Conservation (phyloP, 345 rosid genomes). For the Syzygium aqueum region DNA sequence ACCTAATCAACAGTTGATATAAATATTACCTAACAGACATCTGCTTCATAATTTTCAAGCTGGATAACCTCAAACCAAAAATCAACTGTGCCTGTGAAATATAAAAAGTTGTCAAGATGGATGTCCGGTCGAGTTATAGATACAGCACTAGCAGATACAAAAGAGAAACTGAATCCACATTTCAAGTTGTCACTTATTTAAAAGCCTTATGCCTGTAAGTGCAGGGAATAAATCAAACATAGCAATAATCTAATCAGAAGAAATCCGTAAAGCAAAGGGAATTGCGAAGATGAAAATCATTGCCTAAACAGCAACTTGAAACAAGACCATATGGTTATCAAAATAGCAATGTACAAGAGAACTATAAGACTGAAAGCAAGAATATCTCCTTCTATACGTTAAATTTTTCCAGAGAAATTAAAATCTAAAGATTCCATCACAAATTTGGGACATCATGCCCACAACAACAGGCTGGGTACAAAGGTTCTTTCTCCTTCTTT, state of each 20-base stretch:
- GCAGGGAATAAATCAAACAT: neutral
- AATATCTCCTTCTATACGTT: neutral
- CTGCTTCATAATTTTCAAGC: conserved; percentile 79
- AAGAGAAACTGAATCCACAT: neutral
- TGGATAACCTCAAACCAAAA: conserved; percentile 71
- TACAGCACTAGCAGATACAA: neutral
- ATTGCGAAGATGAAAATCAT: neutral
- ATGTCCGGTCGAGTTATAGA: neutral
- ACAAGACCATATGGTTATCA: neutral
- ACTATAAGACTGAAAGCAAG: neutral
- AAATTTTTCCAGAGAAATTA: neutral
- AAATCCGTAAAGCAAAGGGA: neutral
- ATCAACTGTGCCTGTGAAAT: conserved; percentile 42
- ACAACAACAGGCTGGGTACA: neutral
- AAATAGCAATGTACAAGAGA: neutral
- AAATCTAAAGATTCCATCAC: neutral
- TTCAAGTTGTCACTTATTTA: neutral
- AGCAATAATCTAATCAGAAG: neutral
- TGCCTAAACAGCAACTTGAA: neutral
- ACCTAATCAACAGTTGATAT: conserved; percentile 1
- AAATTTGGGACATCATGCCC: neutral
- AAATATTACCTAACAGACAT: conserved; percentile 58
- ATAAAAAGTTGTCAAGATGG: conserved; percentile 2
- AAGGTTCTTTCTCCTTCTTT: neutral
- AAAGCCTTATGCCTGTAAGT: neutral